Evolutionary conservation across 2,329 filamentous ascomycete species (phyloP), one percentile per base, ranked within the genome.

Genomic region (Epichloe typhina): DNA sequence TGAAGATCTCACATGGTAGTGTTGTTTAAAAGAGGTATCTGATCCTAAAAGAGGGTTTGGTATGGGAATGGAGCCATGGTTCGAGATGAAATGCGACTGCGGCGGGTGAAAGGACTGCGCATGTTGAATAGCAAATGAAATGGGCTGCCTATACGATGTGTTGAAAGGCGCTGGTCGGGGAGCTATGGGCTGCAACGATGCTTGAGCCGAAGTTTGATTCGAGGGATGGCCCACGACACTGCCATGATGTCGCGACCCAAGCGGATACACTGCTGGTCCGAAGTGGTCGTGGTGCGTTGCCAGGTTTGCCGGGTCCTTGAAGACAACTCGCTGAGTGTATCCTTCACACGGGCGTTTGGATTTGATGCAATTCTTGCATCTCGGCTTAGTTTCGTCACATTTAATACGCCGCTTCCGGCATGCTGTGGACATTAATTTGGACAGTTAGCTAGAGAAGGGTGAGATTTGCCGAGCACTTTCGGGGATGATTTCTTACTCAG

Each of bases 391-490:
- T 66, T 97, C 93, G 55, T 93, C 93, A 66, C 93, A 98, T 69
- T 97, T 98, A 68, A 98, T 97, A 55, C 93, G 86, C 49, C 93
- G 84, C 69, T 87, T 91, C 56, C 93, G 85, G 69, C 93, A 98
- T 52, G 93, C 86, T 90, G 33, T 43, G 63, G 6, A 44, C 54
- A 46, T 52, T 53, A 33, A 50, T 26, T 26, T 45, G 61, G 52
- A 60, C 61, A 53, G 54, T 53, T 50, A 23, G 39, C 26, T 11
- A 23, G 21, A 47, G 43, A 33, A 38, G 23, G 17, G 36, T 33
- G 36, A 41, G 21, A 13, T 21, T 13, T 12, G 17, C 13, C 13
- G 15, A 21, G 36, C 46, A 44, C 23, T 50, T 17, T 23, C 12
- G 36, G 45, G 11, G n/a, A 35, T 39, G 41, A 35, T 19, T 50